Conservation (phyloP, 805 yeast genomes). For the Starmerella ratchasimensis region DNA sequence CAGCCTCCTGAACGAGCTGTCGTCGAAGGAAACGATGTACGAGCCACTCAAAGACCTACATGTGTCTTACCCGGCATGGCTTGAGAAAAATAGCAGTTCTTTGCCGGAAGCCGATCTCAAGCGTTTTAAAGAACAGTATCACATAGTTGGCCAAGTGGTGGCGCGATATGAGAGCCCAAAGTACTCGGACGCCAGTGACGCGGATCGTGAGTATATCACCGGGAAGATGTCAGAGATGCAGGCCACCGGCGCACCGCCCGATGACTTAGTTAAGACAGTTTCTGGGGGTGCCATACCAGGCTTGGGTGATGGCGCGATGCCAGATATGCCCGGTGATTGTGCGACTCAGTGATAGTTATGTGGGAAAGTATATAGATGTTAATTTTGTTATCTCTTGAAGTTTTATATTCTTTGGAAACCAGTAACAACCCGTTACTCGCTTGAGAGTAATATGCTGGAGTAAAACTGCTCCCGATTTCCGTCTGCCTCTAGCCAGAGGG, state of each 20-base stretch:
- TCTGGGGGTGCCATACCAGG: constrained; percentile 33
- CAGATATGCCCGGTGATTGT: constrained; percentile 12
- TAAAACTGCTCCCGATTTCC: neutral
- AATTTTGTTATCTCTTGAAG: too few relatives aligned
- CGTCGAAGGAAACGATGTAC: constrained; percentile 72
- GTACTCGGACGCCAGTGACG: constrained; percentile 39
- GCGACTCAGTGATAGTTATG: constrained; percentile 15
- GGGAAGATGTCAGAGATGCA: constrained; percentile 46
- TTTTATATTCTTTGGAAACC: too few relatives aligned
- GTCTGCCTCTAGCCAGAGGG: neutral
- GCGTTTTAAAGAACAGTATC: constrained; percentile 49
- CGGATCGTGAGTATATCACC: constrained; percentile 39
- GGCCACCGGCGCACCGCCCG: constrained; percentile 68
- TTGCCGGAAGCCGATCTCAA: constrained; percentile 35
- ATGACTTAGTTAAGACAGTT: constrained; percentile 52
- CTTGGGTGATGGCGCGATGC: constrained; percentile 3
- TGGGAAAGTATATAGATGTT: too few relatives aligned
- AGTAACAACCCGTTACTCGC: too few relatives aligned
- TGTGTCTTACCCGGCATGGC: constrained; percentile 57
- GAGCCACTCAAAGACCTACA: constrained; percentile 78
- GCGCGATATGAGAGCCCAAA: constrained; percentile 49
- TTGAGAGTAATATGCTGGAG: too few relatives aligned
- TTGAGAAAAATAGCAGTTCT: constrained; percentile 36
- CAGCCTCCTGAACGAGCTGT: constrained; percentile 67
- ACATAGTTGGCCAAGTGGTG: constrained; percentile 46